Base-by-base conservation (phyloP, 2,329 filamentous ascomycete genomes). In the Cercospora nicotianae region DNA sequence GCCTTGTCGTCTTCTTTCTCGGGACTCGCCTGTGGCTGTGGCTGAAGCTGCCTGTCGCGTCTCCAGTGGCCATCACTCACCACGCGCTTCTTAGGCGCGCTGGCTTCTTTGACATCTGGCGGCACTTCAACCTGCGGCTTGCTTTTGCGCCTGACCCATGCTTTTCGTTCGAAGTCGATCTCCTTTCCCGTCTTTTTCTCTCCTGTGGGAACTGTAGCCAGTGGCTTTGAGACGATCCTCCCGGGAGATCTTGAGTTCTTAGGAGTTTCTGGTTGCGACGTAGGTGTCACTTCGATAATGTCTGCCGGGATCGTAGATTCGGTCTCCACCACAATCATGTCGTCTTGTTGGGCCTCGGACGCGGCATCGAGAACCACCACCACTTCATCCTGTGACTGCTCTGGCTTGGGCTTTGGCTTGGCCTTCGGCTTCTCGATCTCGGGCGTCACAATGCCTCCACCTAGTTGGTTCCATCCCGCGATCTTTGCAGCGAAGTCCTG, bases 31-130 rank as follows among this genome's bases (percentile, higher is more conserved):
- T 65, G 48, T 53, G 73, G 71, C 51, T 72, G 70, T 30, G 70
- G 63, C 12, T 71, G 66, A 26, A 31, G 13, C 31, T 51, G 51
- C 16, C 73, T 72, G 65, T 79, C 77, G 63, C 75, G 75, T 28
- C 77, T 73, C 91, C 94, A 98, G 80, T 97, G 92, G 64, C 91
- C 91, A 81, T 98, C 94, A 78, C 94, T 97, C 69, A 97, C 88
- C 64, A 98, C 92, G 70, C 94, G 88, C 84, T 96, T 97, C 81
- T 92, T 93, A 16, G 94, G 94, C 57, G 92, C 87, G 60, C 84
- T 88, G 77, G 80, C 84, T 73, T 80, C 82, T 76, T 77, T 82
- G 68, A 78, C 79, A 8, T 84, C 83, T 12, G 80, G 77, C 60
- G 83, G 78, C 57, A 83, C 74, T 66, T 81, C 79, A 60, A 80